A percentile compares a stretch with the other conserved stretches of the same genome.
Conservation (phyloP, 2,329 filamentous ascomycete species). For the Fusarium graminum region DNA sequence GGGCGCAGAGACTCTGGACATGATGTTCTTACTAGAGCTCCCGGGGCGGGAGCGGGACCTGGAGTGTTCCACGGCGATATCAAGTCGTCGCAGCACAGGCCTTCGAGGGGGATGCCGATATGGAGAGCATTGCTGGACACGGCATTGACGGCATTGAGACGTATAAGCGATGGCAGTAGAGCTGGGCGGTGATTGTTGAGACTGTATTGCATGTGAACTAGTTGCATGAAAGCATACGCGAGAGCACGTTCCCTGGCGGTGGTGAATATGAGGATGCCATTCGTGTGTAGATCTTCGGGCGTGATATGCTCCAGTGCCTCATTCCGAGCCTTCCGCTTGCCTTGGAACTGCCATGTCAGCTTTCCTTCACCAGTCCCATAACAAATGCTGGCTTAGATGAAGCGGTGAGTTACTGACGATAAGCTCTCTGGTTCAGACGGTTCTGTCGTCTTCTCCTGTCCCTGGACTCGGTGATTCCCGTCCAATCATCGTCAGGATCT, state of each 20-base stretch:
- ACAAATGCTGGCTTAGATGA: too few species aligned
- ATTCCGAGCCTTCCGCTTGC: constrained; percentile 34
- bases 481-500: constrained; percentile 45
- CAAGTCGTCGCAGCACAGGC: constrained; percentile 39
- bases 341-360: constrained; percentile 16
- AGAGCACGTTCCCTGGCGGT: constrained; percentile 25
- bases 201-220: constrained; percentile 38
- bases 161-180: constrained; percentile 39
- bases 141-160: constrained; percentile 43
- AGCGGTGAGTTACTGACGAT: constrained; percentile 32
- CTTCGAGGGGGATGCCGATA: constrained; percentile 33
- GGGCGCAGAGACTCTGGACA: constrained; percentile 32
- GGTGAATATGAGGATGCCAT: constrained; percentile 19
- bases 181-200: constrained; percentile 29
- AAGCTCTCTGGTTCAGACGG: constrained; percentile 45
- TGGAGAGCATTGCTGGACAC: constrained; percentile 34
- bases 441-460: constrained; percentile 46
- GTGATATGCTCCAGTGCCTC: constrained; percentile 2
- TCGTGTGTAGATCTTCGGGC: not conserved
- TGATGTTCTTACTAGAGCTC: not conserved
- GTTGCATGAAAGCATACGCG: constrained; percentile 40
- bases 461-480: constrained; percentile 39
- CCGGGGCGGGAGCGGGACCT: not conserved
- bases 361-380: too few species aligned
- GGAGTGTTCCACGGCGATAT: constrained; percentile 39